Percentiles rank a stretch among this genome's conserved stretches.
Evolutionary conservation across 495 filamentous ascomycete species (phyloP).

Genomic region (Talaromyces proteolyticus): DNA sequence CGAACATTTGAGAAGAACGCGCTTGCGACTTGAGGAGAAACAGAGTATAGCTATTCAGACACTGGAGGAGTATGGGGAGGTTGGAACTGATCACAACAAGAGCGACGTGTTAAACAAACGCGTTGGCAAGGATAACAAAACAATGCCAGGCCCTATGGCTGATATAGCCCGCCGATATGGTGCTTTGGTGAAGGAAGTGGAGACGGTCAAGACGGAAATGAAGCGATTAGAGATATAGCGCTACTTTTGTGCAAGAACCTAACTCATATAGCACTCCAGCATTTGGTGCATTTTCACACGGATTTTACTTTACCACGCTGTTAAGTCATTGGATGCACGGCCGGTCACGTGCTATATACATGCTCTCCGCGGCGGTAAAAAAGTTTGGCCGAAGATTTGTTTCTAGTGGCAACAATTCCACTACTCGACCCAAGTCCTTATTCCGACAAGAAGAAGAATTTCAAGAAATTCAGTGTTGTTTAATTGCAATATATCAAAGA

Average conservation of each 20-base stretch:
- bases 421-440: neutral
- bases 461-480: too few species aligned
- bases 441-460: too few species aligned
- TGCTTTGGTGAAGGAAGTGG: constrained; percentile 45
- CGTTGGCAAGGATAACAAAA: constrained; percentile 10
- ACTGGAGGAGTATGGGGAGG: constrained; percentile 47
- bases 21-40: constrained; percentile 39
- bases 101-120: too few species aligned
- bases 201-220: constrained; percentile 52
- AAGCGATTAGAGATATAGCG: constrained; percentile 37
- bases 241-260: too few species aligned
- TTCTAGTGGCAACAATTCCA: neutral
- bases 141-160: constrained; percentile 41
- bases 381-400: neutral
- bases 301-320: neutral
- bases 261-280: too few species aligned
- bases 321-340: too few species aligned
- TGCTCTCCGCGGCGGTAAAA: neutral
- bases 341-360: neutral
- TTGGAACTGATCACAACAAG: constrained; percentile 15
- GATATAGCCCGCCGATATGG: constrained; percentile 59
- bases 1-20: constrained; percentile 45
- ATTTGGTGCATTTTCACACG: neutral
- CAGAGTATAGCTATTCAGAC: constrained; percentile 37
- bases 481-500: too few species aligned